Conservation (phyloP, 805 yeast species). For the Saturnispora hagleri region DNA sequence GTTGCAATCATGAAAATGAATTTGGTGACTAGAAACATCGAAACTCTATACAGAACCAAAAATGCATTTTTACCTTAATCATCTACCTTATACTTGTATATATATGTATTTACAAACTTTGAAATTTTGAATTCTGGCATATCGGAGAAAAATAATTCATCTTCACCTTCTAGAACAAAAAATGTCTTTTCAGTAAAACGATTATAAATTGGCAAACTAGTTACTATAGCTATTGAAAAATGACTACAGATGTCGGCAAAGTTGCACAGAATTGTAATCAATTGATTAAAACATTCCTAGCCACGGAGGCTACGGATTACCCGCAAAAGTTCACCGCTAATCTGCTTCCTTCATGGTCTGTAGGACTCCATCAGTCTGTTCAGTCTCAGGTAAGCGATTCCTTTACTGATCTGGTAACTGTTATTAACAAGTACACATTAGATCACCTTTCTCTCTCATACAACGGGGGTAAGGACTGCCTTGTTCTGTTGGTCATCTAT, state of each 20-base stretch:
- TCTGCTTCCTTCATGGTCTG: slow-evolving; percentile 3
- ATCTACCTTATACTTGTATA: not conserved
- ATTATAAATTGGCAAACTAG: not conserved
- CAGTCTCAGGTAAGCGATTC: slow-evolving; percentile 21
- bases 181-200: not conserved
- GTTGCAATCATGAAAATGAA: slow-evolving; percentile 52
- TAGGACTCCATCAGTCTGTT: slow-evolving; percentile 14
- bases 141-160: not conserved
- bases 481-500: slow-evolving; percentile 73
- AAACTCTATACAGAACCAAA: slow-evolving; percentile 44
- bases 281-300: not conserved
- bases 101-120: not conserved
- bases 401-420: slow-evolving; percentile 13
- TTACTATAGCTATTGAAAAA: not conserved
- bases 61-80: slow-evolving; percentile 33
- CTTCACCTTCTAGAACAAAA: not conserved
- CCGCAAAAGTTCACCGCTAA: not conserved
- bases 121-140: not conserved
- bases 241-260: not conserved
- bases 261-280: not conserved
- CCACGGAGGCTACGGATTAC: not conserved
- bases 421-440: slow-evolving; percentile 19
- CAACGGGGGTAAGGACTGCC: slow-evolving; percentile 96
- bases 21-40: slow-evolving; percentile 42
- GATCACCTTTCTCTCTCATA: slow-evolving; percentile 69